phyloP scores from a whole-genome alignment of 352 stramenopile species.

The Phytophthora hibernalis region DNA sequence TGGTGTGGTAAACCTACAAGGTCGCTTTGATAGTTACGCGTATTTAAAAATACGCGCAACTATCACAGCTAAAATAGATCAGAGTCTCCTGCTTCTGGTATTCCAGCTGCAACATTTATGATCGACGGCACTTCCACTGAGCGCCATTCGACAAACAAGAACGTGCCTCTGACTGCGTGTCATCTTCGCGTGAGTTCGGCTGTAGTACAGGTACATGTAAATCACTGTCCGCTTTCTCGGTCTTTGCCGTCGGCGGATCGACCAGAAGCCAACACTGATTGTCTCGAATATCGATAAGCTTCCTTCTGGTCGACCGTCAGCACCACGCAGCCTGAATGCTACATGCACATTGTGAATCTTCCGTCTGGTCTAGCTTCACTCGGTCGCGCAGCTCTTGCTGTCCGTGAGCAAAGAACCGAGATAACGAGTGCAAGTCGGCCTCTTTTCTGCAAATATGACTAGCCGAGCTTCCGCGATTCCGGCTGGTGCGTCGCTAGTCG shows the following conservation, averaged over 20 bases:
- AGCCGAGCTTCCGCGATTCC: background rate
- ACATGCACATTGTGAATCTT: background rate
- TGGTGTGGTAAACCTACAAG: too few relatives aligned
- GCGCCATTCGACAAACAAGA: too few relatives aligned
- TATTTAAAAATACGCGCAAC: too few relatives aligned
- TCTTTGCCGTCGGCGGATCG: background rate
- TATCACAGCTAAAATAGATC: too few relatives aligned
- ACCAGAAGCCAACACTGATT: background rate
- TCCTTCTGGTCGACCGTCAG: background rate
- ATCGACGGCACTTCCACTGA: too few relatives aligned
- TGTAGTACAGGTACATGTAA: too few relatives aligned
- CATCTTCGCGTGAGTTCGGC: too few relatives aligned
- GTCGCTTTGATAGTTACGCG: too few relatives aligned
- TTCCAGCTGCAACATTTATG: too few relatives aligned
- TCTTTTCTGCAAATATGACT: slow-evolving; percentile 3
- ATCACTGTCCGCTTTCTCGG: too few relatives aligned
- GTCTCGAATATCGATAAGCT: background rate
- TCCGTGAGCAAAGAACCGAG: background rate
- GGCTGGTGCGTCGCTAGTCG: background rate
- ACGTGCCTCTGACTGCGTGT: too few relatives aligned
- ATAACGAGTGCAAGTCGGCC: background rate
- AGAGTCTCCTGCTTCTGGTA: too few relatives aligned
- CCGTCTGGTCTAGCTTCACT: background rate
- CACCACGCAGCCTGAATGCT: background rate
- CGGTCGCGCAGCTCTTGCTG: background rate